phyloP scores from a whole-genome alignment of 768 basidiomycete species.

The Suillus sp. region DNA sequence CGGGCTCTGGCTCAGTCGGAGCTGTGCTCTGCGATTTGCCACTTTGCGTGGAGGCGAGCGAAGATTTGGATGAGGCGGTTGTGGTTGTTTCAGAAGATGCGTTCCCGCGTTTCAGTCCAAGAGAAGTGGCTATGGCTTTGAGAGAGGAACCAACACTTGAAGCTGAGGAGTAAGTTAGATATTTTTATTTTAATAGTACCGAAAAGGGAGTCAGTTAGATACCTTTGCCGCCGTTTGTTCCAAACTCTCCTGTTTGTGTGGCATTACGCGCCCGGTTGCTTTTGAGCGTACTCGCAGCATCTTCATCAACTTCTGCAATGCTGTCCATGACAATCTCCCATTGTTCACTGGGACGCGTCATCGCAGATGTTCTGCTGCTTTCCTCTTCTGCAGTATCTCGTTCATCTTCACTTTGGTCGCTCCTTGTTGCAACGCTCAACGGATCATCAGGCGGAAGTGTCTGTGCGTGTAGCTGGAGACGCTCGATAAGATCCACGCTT shows the following conservation, averaged over 20 bases:
- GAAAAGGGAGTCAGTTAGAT: constrained; percentile 24
- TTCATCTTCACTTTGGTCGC: constrained; percentile 44
- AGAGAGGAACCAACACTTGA: constrained; percentile 73
- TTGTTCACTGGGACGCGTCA: constrained; percentile 70
- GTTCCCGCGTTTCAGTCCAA: constrained; percentile 62
- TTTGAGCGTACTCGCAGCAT: constrained; percentile 26
- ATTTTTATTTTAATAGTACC: background rate
- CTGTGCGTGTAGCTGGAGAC: constrained; percentile 66
- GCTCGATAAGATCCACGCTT: constrained; percentile 71
- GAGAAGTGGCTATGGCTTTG: constrained; percentile 72
- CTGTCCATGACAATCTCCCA: constrained; percentile 90
- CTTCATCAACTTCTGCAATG: constrained; percentile 68
- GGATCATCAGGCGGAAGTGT: constrained; percentile 60
- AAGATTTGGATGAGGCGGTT: constrained; percentile 28
- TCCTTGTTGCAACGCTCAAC: constrained; percentile 55
- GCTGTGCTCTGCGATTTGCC: constrained; percentile 31
- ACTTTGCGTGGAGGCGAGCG: constrained; percentile 28
- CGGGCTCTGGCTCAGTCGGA: constrained; percentile 20
- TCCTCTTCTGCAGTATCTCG: constrained; percentile 28
- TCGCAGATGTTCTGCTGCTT: constrained; percentile 18
- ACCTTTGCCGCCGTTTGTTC: constrained; percentile 69
- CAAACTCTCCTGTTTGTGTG: constrained; percentile 65
- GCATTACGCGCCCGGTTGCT: constrained; percentile 47
- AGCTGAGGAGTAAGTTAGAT: constrained; percentile 37
- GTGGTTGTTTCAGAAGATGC: constrained; percentile 14